Base-by-base conservation (phyloP, 2,329 filamentous ascomycete genomes). In the Harringtonia aguacate region DNA sequence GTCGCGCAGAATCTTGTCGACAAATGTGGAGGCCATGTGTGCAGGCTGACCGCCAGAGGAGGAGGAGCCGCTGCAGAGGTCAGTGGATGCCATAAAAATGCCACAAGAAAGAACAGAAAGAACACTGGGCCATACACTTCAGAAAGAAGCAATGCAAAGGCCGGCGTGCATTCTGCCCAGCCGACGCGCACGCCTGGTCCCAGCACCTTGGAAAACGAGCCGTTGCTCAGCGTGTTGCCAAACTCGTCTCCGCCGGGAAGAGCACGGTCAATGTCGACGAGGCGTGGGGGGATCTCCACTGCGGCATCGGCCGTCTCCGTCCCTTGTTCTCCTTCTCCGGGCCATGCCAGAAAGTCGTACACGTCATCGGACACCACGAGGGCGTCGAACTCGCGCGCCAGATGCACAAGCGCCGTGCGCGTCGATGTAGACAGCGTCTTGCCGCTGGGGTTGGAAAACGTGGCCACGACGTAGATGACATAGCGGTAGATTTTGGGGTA, bases 341-440 rank as follows among this genome's bases (percentile, higher is more conserved):
- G 49, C 12, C 56, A 85, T 53, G 76, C 69, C 12, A 86, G 63
- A 49, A 80, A 73, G 56, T 86, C 81, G 53, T 86, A 86, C 0
- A 86, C 81, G 59, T 86, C 82, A 56, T 86, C 82, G 3, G 74
- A 71, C 9, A 84, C 66, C 35, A 86, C 58, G 17, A 86, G 62
- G 2, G 77, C 78, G 55, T 86, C 79, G 52, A 70, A 79, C 39
- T 77, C 66, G 36, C 79, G 64, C 1, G 81, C 82, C 10, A 85
- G 54, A 12, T 63, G 61, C 12, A 86, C 70, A 1, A 86, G 62
- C 24, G 69, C 61, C 44, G 72, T 60, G 17, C 82, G 67, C 34
- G 73, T 67, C 20, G 56, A 55, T 20, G 79, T 55, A 8, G 72
- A 73, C 73, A 84, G 81, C 1, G 79, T 79, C 53, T 75, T 73